Percentiles rank a stretch among this genome's conserved stretches.
These are phyloP conservation scores for Ambrosiella xylebori DNA, from an alignment of 2,329 filamentous ascomycete genomes.

Conservation along the genomic window DNA sequence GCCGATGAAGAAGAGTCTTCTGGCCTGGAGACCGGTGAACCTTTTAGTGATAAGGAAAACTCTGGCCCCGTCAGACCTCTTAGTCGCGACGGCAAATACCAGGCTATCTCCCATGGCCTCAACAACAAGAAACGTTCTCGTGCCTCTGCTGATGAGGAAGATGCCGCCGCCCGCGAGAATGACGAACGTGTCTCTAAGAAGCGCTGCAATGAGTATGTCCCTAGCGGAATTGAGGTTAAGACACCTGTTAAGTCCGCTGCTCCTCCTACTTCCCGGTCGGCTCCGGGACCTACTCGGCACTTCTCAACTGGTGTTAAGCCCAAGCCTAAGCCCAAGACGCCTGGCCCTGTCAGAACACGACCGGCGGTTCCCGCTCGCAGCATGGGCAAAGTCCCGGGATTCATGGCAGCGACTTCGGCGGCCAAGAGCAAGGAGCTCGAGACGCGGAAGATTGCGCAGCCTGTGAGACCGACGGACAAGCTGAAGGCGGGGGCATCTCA, in stretches of 20 bases:
- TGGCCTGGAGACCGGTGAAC: constrained; percentile 15
- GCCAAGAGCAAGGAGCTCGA: constrained; percentile 9
- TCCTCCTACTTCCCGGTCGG: neutral
- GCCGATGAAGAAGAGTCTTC: constrained; percentile 16
- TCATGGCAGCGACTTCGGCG: constrained; percentile 8
- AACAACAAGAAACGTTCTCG: constrained; percentile 48
- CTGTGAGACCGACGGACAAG: constrained; percentile 11
- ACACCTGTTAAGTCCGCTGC: constrained; percentile 24
- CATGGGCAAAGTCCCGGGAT: constrained; percentile 6
- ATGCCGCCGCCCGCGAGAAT: constrained; percentile 33
- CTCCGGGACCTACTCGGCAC: constrained; percentile 10
- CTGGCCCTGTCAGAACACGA: neutral
- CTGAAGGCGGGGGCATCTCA: constrained; percentile 4
- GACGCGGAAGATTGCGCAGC: constrained; percentile 12
- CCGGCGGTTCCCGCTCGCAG: neutral
- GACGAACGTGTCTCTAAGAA: constrained; percentile 45
- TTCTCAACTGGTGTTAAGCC: constrained; percentile 16
- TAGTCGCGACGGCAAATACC: constrained; percentile 19
- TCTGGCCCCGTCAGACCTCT: constrained; percentile 22
- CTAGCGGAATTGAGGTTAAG: constrained; percentile 35
- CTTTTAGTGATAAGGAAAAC: constrained; percentile 37
- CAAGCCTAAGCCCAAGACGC: constrained; percentile 15
- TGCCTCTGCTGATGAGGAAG: constrained; percentile 34
- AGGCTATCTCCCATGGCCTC: constrained; percentile 43
- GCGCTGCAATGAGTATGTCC: constrained; percentile 31